These are phyloP conservation scores for Trichophyton benhamiae DNA, from an alignment of 2,329 filamentous ascomycete species.

Conservation along the genomic window DNA sequence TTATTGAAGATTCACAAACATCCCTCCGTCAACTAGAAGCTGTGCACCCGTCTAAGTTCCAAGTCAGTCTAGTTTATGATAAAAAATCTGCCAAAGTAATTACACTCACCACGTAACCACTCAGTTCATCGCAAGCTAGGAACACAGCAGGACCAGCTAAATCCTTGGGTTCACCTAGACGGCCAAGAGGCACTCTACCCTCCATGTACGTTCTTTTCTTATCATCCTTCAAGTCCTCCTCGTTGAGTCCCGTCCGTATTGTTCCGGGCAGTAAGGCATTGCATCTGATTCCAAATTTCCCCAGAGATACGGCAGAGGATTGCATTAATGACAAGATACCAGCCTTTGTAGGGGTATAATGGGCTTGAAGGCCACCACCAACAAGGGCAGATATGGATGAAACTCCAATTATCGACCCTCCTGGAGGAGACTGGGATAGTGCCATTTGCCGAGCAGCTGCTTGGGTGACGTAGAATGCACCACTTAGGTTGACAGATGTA, in stretches of 20 bases:
- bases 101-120: conserved; percentile 53
- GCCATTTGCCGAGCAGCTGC: conserved; percentile 77
- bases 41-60: conserved; percentile 55
- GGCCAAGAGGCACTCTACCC: conserved; percentile 62
- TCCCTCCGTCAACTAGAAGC: conserved; percentile 71
- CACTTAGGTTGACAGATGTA: conserved; percentile 67
- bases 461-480: conserved; percentile 79
- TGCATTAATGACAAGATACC: conserved; percentile 73
- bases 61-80: neutral
- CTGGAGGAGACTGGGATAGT: conserved; percentile 52
- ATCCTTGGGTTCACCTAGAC: conserved; percentile 60
- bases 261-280: conserved; percentile 77
- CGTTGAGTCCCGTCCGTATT: conserved; percentile 72
- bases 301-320: conserved; percentile 65
- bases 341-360: conserved; percentile 84
- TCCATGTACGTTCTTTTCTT: conserved; percentile 68
- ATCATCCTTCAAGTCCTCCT: conserved; percentile 63
- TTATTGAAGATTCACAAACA: conserved; percentile 80
- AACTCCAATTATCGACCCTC: conserved; percentile 58
- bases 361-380: conserved; percentile 64
- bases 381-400: conserved; percentile 32
- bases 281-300: conserved; percentile 62
- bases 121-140: conserved; percentile 65
- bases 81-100: neutral
- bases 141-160: conserved; percentile 76